phyloP scores from a whole-genome alignment of 192 early-diverging fungal genomes.

The Obelidium mucronatum region DNA sequence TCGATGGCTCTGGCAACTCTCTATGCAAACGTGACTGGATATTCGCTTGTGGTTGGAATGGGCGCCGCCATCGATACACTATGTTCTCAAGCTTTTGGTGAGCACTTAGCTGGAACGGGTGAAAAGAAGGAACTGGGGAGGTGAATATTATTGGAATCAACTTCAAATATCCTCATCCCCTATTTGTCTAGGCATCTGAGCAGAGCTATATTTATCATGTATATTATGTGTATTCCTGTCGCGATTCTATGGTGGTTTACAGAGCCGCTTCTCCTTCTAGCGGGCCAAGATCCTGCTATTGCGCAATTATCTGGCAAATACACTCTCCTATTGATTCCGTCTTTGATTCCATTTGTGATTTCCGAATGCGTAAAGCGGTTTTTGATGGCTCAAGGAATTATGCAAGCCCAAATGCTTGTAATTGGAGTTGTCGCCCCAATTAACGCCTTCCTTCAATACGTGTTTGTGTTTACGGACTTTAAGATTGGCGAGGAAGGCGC shows the following conservation, averaged over 20 bases:
- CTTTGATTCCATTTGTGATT: slow-evolving; percentile 77
- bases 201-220: slow-evolving; percentile 78
- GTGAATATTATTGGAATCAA: not conserved
- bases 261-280: slow-evolving; percentile 68
- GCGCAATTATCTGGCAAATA: slow-evolving; percentile 74
- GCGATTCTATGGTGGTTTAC: slow-evolving; percentile 74
- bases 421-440: slow-evolving; percentile 74
- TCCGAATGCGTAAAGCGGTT: slow-evolving; percentile 89
- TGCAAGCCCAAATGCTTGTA: slow-evolving; percentile 83
- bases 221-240: slow-evolving; percentile 75
- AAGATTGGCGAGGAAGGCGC: slow-evolving; percentile 70
- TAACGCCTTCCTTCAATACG: slow-evolving; percentile 78
- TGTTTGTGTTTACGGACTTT: slow-evolving; percentile 78
- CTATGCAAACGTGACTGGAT: slow-evolving; percentile 43
- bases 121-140: slow-evolving; percentile 53
- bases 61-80: slow-evolving; percentile 61
- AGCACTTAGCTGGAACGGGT: slow-evolving; percentile 32
- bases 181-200: slow-evolving; percentile 43
- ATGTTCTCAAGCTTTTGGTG: slow-evolving; percentile 56
- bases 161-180: not conserved
- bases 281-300: slow-evolving; percentile 79
- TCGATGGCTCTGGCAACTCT: slow-evolving; percentile 27
- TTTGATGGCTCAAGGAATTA: slow-evolving; percentile 86
- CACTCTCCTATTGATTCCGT: slow-evolving; percentile 71
- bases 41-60: slow-evolving; percentile 55